Base-by-base conservation (phyloP, 495 filamentous ascomycete genomes). In the Talaromyces trachyspermus region DNA sequence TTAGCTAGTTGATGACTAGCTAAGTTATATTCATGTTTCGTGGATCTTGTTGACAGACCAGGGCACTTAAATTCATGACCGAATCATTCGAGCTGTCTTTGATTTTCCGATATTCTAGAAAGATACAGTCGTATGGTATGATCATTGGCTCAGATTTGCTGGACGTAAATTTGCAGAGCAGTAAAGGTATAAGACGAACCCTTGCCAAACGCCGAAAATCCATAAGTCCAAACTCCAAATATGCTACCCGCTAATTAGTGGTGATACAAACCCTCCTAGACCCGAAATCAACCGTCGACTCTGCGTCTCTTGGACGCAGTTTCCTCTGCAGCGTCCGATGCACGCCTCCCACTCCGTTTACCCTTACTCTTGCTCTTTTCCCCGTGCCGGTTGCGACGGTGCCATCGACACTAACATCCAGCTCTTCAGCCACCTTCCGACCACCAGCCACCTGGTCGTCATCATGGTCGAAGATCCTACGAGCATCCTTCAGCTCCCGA, bases 401-500 rank as follows among this genome's bases (percentile, higher is more conserved):
- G 8, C 54, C 44, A 42, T 56, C 59, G 14, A 46, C 55, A 40
- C 51, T 46, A 30, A 63, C 59, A 0, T 33, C 56, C 30, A 56
- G 18, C 5, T 62, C 59, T 36, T 58, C 62, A 10, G 58, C 43
- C 4, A 58, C 62, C 49, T 68, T 70, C 51, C 66, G 69, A 2
- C 63, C 63, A 12, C 66, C 61, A 29, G 54, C 57, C 4, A 73
- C 65, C 57, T 73, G 66, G 24, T 73, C 69, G 58, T 73, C 74
- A 42, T 67, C 70, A 52, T 63, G 65, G 60, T 84, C 77, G 43
- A 91, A 80, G 11, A 76, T 74, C 62, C 84, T 86, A 11, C 86
- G 70, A n/a, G 84, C 79, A 51, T 81, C 74, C 59, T 88, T 88
- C 36, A 95, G 76, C 46, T 83, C 78, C 57, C 83, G 80, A 50